A percentile compares a stretch with the other conserved stretches of the same genome.
phyloP scores from a whole-genome alignment of 2,329 filamentous ascomycete species.

The Sphaerulina populicola region DNA sequence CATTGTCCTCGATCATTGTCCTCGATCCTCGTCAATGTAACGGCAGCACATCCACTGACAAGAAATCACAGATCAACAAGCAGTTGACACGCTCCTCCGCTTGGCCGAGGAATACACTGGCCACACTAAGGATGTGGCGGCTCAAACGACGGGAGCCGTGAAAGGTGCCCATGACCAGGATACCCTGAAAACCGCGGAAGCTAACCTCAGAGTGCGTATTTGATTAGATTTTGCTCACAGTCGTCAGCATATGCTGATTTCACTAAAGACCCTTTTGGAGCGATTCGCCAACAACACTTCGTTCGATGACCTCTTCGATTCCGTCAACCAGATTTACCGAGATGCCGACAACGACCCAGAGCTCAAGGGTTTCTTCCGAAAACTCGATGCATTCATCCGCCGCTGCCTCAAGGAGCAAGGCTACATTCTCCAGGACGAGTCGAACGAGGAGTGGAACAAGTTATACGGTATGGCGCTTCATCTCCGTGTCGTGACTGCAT shows the following conservation, averaged over 20 bases:
- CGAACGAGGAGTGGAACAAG: slow-evolving; percentile 71
- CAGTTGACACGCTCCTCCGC: slow-evolving; percentile 76
- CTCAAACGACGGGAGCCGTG: slow-evolving; percentile 58
- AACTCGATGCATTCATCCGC: slow-evolving; percentile 67
- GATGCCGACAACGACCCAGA: slow-evolving; percentile 82
- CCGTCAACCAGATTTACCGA: slow-evolving; percentile 75
- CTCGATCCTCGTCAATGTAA: neutral
- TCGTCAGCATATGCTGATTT: slow-evolving; percentile 44
- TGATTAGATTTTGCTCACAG: slow-evolving; percentile 33
- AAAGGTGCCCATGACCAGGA: slow-evolving; percentile 61
- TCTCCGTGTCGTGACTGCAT: neutral
- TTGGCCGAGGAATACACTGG: slow-evolving; percentile 77
- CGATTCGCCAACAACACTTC: slow-evolving; percentile 94
- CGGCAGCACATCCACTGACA: slow-evolving; percentile 25
- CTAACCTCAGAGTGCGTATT: slow-evolving; percentile 61
- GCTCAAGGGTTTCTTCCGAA: slow-evolving; percentile 81
- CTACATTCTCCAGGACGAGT: slow-evolving; percentile 74
- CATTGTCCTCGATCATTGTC: slow-evolving; percentile 1
- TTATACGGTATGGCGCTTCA: slow-evolving; percentile 48
- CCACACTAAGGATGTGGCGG: slow-evolving; percentile 58
- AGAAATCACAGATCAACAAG: slow-evolving; percentile 57
- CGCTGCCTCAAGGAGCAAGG: slow-evolving; percentile 81
- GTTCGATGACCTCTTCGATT: slow-evolving; percentile 72
- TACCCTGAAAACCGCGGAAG: slow-evolving; percentile 62
- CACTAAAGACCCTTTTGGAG: slow-evolving; percentile 69